phyloP scores from a whole-genome alignment of 805 yeast genomes.

The Candida nonsorbophila region DNA sequence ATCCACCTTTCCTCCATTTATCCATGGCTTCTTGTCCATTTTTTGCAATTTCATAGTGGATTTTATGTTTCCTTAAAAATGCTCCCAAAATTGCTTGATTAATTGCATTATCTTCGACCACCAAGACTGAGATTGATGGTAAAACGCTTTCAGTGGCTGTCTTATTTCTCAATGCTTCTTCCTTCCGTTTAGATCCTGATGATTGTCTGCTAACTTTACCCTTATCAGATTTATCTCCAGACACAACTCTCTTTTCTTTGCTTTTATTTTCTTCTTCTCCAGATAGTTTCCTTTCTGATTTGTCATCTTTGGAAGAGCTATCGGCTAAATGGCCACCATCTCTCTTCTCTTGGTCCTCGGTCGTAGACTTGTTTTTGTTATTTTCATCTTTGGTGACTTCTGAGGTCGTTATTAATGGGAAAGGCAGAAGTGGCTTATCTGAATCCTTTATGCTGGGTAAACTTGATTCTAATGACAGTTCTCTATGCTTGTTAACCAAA shows the following conservation, averaged over 20 bases:
- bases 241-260: background rate
- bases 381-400: too few relatives aligned
- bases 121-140: slow-evolving; percentile 84
- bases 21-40: slow-evolving; percentile 95
- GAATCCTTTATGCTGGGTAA: slow-evolving; percentile 1
- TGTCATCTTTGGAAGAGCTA: too few relatives aligned
- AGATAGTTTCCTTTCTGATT: too few relatives aligned
- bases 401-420: too few relatives aligned
- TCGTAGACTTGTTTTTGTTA: too few relatives aligned
- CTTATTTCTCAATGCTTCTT: slow-evolving; percentile 10
- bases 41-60: slow-evolving; percentile 79
- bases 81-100: slow-evolving; percentile 90
- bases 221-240: too few relatives aligned
- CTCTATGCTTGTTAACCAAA: slow-evolving; percentile 7
- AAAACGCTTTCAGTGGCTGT: slow-evolving; percentile 58
- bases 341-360: too few relatives aligned
- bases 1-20: slow-evolving; percentile 92
- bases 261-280: too few relatives aligned
- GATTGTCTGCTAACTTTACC: slow-evolving; percentile 4
- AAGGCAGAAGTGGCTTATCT: too few relatives aligned
- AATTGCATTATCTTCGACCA: slow-evolving; percentile 94
- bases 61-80: slow-evolving; percentile 78
- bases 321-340: too few relatives aligned
- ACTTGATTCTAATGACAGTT: slow-evolving; percentile 2
- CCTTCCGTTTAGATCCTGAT: slow-evolving; percentile 8